A percentile compares a stretch with the other conserved stretches of the same genome.
Conservation (phyloP, 1,139 yeast genomes). For the Yamadazyma spencermartinsiae region DNA sequence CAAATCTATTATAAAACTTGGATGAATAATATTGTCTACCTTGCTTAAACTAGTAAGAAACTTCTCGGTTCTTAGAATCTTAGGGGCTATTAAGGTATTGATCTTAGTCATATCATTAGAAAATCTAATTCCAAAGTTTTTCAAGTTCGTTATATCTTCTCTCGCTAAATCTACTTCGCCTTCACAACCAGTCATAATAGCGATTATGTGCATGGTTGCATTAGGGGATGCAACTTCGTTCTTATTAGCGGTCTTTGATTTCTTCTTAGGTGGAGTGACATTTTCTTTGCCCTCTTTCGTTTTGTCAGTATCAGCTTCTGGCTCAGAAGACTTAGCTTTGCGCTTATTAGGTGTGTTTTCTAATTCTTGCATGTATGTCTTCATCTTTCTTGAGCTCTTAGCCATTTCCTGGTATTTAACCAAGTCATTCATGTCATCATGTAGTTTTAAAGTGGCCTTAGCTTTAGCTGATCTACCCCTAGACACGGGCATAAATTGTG, state of each 20-base stretch:
- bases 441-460: constrained; percentile 67
- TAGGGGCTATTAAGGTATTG: constrained; percentile 72
- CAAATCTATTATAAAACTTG: constrained; percentile 46
- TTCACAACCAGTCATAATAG: constrained; percentile 68
- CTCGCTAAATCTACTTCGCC: constrained; percentile 39
- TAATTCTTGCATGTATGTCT: constrained; percentile 33
- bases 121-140: constrained; percentile 41
- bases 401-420: constrained; percentile 55
- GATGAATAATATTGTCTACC: constrained; percentile 45
- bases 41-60: constrained; percentile 53
- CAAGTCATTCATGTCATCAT: constrained; percentile 65
- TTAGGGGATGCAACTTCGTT: constrained; percentile 11
- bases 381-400: constrained; percentile 42
- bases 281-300: constrained; percentile 3
- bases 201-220: constrained; percentile 23
- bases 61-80: constrained; percentile 79
- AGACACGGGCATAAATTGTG: constrained; percentile 4
- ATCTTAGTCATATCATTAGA: constrained; percentile 32
- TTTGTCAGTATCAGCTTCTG: neutral
- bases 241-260: constrained; percentile 7
- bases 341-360: constrained; percentile 19
- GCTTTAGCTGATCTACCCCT: constrained; percentile 56
- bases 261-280: constrained; percentile 8
- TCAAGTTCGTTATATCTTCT: constrained; percentile 29
- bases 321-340: constrained; percentile 4